Conservation (phyloP, 805 yeast species). For the Yarrowia osloensis region DNA sequence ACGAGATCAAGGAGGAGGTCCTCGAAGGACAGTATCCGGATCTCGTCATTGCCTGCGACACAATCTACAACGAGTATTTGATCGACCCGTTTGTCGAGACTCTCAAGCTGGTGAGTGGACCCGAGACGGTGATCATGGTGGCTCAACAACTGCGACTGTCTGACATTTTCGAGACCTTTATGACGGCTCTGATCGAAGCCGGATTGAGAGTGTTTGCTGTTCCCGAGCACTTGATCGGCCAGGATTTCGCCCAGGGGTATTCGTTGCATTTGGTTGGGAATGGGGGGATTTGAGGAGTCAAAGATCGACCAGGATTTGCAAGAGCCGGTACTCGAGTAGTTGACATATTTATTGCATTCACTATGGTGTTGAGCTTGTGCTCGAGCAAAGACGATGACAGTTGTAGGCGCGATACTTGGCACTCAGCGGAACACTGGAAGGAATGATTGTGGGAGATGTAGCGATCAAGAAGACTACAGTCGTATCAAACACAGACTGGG, state of each 20-base stretch:
- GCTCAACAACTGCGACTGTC: constrained; percentile 59
- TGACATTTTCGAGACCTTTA: constrained; percentile 52
- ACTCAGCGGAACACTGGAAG: no score
- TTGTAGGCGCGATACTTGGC: no score
- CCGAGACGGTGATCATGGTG: constrained; percentile 45
- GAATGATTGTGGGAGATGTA: no score
- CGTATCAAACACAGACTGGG: no score
- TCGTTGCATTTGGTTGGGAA: constrained; percentile 30
- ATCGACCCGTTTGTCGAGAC: constrained; percentile 54
- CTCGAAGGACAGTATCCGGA: constrained; percentile 40
- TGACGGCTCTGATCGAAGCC: constrained; percentile 42
- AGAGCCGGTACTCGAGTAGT: no score
- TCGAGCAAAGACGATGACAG: no score
- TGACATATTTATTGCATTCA: neutral
- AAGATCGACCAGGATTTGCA: no score
- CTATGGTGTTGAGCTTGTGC: no score
- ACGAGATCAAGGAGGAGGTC: constrained; percentile 35
- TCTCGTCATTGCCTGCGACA: constrained; percentile 61
- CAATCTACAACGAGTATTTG: constrained; percentile 64
- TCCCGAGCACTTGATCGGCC: constrained; percentile 31
- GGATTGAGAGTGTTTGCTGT: constrained; percentile 40
- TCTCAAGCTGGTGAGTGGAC: constrained; percentile 41
- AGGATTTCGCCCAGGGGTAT: constrained; percentile 33
- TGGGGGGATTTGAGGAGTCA: no score
- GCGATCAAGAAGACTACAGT: no score